Evolutionary conservation across 768 basidiomycete species (phyloP).

Genomic region (Lentinula edodes): DNA sequence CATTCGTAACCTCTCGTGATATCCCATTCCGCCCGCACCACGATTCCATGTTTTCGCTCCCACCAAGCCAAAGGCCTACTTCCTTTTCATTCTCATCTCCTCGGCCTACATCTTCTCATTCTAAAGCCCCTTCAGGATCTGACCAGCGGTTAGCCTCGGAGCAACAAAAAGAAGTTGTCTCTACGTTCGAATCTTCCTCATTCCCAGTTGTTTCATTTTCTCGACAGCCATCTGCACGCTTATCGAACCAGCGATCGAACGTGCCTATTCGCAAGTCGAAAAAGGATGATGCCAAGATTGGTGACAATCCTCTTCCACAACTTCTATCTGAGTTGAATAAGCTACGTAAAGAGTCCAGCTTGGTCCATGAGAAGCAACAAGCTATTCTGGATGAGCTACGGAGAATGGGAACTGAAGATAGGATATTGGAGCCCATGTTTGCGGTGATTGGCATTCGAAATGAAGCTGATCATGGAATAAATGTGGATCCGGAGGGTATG

Average conservation of each 20-base stretch:
- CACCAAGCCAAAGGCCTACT: background rate
- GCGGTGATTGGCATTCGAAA: background rate
- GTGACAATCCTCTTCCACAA: background rate
- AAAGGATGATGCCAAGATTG: background rate
- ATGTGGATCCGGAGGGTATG: background rate
- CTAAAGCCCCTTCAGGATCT: background rate
- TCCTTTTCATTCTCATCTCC: too few relatives aligned
- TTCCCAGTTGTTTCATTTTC: background rate
- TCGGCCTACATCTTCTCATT: background rate
- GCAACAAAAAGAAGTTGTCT: background rate
- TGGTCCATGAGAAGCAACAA: background rate
- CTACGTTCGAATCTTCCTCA: background rate
- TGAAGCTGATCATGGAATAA: background rate
- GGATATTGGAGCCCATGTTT: background rate
- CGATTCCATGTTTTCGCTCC: background rate
- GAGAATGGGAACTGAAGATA: background rate
- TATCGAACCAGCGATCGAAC: background rate
- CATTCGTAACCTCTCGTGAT: background rate
- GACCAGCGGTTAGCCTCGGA: background rate
- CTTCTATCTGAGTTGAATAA: background rate
- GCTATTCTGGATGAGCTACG: background rate
- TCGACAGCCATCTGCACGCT: background rate
- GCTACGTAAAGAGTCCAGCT: background rate
- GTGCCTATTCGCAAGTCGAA: background rate
- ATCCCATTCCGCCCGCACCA: background rate